A percentile compares a stretch with the other conserved stretches of the same genome.
These are phyloP conservation scores for Xerophyta viscosa DNA, from an alignment of 106 monocot genomes.

Conservation along the genomic window DNA sequence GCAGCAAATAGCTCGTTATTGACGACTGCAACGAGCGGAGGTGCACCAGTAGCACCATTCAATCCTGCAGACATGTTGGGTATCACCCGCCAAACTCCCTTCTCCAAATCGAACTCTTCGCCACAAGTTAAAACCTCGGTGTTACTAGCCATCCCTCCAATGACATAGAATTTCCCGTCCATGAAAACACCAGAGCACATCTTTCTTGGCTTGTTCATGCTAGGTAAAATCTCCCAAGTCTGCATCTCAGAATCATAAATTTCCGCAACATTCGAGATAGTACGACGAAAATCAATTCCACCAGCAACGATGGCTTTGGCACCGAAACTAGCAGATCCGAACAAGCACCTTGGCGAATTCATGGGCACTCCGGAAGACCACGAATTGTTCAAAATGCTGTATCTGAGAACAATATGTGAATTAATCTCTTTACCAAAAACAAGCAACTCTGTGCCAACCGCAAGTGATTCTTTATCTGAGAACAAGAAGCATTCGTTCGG, in stretches of 20 bases:
- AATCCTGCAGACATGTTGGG: slow-evolving; percentile 65
- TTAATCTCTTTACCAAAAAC: slow-evolving; percentile 59
- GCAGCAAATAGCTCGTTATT: slow-evolving; percentile 72
- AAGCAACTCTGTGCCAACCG: slow-evolving; percentile 68
- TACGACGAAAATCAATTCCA: slow-evolving; percentile 37
- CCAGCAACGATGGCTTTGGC: slow-evolving; percentile 66
- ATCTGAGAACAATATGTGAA: slow-evolving; percentile 54
- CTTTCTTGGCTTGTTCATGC: slow-evolving; percentile 62
- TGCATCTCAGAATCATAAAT: slow-evolving; percentile 69
- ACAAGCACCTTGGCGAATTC: slow-evolving; percentile 61
- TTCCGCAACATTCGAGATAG: slow-evolving; percentile 52
- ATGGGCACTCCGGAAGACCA: slow-evolving; percentile 62
- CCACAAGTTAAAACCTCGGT: slow-evolving; percentile 52
- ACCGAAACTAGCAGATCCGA: slow-evolving; percentile 72
- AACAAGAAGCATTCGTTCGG: slow-evolving; percentile 56
- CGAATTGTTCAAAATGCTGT: slow-evolving; percentile 65
- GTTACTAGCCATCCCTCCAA: slow-evolving; percentile 55
- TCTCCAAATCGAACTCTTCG: slow-evolving; percentile 75
- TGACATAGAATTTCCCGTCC: slow-evolving; percentile 77
- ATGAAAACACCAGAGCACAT: slow-evolving; percentile 90
- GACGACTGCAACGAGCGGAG: slow-evolving; percentile 87
- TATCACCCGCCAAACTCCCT: slow-evolving; percentile 44
- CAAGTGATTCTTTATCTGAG: slow-evolving; percentile 74
- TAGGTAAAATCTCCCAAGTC: slow-evolving; percentile 52
- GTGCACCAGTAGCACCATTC: slow-evolving; percentile 51